These are phyloP conservation scores for Didymella pinodella DNA, from an alignment of 2,329 filamentous ascomycete species.

Conservation along the genomic window DNA sequence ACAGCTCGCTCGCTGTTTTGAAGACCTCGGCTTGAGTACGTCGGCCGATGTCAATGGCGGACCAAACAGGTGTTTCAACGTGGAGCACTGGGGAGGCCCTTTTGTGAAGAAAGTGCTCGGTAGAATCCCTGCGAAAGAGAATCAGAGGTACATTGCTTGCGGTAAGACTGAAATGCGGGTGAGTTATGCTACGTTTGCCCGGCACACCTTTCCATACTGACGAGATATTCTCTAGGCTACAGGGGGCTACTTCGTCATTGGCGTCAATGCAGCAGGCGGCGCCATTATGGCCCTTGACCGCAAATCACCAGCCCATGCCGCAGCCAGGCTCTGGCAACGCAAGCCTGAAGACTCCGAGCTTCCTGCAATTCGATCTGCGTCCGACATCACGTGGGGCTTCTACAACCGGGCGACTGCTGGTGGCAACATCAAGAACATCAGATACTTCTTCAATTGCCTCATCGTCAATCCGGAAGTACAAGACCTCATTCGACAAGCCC, in stretches of 20 bases:
- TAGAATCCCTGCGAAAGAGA: too few species aligned
- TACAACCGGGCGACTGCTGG: background rate
- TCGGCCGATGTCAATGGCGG: too few species aligned
- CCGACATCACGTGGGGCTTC: background rate
- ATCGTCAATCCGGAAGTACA: background rate
- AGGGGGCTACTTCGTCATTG: background rate
- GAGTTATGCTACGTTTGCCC: too few species aligned
- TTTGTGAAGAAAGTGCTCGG: too few species aligned
- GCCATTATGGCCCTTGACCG: background rate
- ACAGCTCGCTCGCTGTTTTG: too few species aligned
- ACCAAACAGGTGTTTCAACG: too few species aligned
- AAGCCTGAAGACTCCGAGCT: background rate
- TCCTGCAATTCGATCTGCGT: background rate
- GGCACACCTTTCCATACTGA: too few species aligned
- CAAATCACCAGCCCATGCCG: background rate
- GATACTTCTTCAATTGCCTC: background rate
- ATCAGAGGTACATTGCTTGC: too few species aligned
- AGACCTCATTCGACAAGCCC: background rate
- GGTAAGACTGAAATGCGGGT: too few species aligned
- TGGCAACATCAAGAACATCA: background rate
- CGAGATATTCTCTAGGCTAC: background rate
- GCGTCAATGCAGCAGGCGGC: background rate
- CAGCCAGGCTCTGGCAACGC: background rate
- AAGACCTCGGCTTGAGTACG: too few species aligned
- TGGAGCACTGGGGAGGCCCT: too few species aligned